A percentile compares a stretch with the other conserved stretches of the same genome.
Evolutionary conservation across 2,329 filamentous ascomycete genomes (phyloP).

Genomic region (Gliomastix tumulicola): DNA sequence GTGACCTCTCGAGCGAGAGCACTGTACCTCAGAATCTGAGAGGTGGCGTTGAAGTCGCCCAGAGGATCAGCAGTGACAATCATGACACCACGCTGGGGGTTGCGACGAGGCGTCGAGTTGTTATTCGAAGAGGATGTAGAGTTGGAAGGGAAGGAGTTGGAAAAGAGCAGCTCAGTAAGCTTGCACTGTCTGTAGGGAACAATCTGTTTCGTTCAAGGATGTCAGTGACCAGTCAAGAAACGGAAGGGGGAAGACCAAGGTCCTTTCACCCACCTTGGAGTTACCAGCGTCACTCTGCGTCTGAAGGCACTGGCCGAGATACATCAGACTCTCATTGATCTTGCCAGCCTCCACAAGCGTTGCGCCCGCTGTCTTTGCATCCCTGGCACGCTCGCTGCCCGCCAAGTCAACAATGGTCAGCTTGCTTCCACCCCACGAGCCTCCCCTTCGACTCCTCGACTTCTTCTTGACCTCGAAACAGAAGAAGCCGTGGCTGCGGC

Average conservation of each 20-base stretch:
- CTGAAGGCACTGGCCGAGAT: constrained; percentile 91
- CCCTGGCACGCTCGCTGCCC: constrained; percentile 85
- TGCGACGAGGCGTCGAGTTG: constrained; percentile 44
- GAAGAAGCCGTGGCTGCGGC: constrained; percentile 92
- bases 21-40: constrained; percentile 90
- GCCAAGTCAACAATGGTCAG: constrained; percentile 89
- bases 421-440: constrained; percentile 67
- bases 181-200: constrained; percentile 81
- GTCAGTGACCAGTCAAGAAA: too few relatives aligned
- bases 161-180: constrained; percentile 76
- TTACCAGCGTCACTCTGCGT: constrained; percentile 79
- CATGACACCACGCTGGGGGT: constrained; percentile 87
- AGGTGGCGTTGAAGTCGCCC: constrained; percentile 94
- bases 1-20: constrained; percentile 90
- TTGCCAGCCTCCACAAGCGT: constrained; percentile 94
- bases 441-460: constrained; percentile 31
- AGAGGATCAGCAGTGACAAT: constrained; percentile 90
- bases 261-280: constrained; percentile 53
- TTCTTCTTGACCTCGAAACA: constrained; percentile 91
- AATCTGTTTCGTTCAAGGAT: too few relatives aligned
- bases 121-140: constrained; percentile 26
- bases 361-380: constrained; percentile 88
- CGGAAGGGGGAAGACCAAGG: neutral
- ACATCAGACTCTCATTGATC: constrained; percentile 98
- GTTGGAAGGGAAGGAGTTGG: constrained; percentile 72